Base-by-base conservation (phyloP, 1,284 basidiomycete genomes). In the Chalciporus sp. region DNA sequence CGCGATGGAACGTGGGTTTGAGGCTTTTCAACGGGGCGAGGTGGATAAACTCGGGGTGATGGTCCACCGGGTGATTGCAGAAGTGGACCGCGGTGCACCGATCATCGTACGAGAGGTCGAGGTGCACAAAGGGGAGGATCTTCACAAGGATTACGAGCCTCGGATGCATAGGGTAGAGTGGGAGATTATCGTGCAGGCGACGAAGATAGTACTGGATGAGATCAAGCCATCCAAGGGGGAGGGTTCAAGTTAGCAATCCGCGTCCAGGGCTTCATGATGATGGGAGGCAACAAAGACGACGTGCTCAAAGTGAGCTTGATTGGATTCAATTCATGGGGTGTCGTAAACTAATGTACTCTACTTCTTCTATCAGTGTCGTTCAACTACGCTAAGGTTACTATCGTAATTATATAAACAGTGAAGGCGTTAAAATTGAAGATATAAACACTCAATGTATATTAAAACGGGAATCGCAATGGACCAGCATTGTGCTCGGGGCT, bases 31-130 rank as follows among this genome's bases (percentile, higher is more conserved):
- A 65, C 81, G 79, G 54, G 94, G 92, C 4, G 87, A 94, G 66
- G 85, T 95, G 49, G 74, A 77, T 35, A 75, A 80, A 52, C 89
- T 92, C 0, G 96, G 96, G 0, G 88, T 85, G 4, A 99, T 99
- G 96, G 88, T 98, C 0, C 96, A 99, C 74, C 83, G 88, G 33
- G 96, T 98, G 14, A 88, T 98, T 29, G 88, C 88, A 57, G 93
- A 96, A 67, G 95, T 99, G 11, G 97, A 99, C 72, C 83, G 88
- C 7, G 97, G 96, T 1, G 86, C 91, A 65, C 95, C 96, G 0
- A 68, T 99, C 37, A 71, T 98, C 27, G 88, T 95, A 43, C 77
- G 83, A 54, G 84, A 94, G 65, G 84, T 99, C 11, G 81, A 83
- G 58, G 87, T 97, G 53, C 73, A 75, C 59, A 75, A 86, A 66